These are phyloP conservation scores for Zygotorulaspora florentina DNA, from an alignment of 805 yeast genomes.

Conservation along the genomic window DNA sequence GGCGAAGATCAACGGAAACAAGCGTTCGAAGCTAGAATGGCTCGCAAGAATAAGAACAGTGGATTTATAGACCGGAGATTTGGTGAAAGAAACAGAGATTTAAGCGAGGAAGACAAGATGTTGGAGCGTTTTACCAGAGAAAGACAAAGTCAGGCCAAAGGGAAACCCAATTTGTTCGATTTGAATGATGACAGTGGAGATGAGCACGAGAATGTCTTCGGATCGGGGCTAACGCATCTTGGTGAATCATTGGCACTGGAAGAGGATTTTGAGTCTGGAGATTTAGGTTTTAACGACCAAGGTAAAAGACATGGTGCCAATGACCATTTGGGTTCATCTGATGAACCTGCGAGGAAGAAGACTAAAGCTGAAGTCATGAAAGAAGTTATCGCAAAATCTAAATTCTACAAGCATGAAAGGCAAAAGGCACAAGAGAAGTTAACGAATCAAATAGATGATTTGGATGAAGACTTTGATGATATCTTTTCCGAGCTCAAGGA, in stretches of 20 bases:
- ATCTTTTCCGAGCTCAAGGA: constrained; percentile 52
- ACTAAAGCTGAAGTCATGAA: constrained; percentile 83
- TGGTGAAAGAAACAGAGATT: constrained; percentile 71
- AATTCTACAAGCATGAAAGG: constrained; percentile 70
- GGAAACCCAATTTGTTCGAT: constrained; percentile 59
- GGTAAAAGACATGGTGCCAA: constrained; percentile 40
- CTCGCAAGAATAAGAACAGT: constrained; percentile 68
- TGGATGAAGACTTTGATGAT: constrained; percentile 71
- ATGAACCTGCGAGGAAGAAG: constrained; percentile 54
- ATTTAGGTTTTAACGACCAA: constrained; percentile 34
- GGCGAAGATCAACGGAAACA: constrained; percentile 61
- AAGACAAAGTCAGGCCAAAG: constrained; percentile 57
- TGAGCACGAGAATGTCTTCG: constrained; percentile 37
- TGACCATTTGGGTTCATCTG: constrained; percentile 36
- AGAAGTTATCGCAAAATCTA: constrained; percentile 79
- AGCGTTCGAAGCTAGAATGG: constrained; percentile 61
- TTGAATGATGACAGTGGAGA: constrained; percentile 65
- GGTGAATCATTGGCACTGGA: constrained; percentile 63
- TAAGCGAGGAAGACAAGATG: constrained; percentile 91
- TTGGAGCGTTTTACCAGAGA: constrained; percentile 91
- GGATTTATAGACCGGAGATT: constrained; percentile 81
- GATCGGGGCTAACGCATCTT: constrained; percentile 63
- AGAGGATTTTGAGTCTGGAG: constrained; percentile 53
- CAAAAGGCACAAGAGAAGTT: constrained; percentile 58
- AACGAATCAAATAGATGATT: constrained; percentile 57